Percentiles rank a stretch among this genome's conserved stretches.
These are phyloP conservation scores for Clathrospora elynae DNA, from an alignment of 2,329 filamentous ascomycete species.

Conservation along the genomic window DNA sequence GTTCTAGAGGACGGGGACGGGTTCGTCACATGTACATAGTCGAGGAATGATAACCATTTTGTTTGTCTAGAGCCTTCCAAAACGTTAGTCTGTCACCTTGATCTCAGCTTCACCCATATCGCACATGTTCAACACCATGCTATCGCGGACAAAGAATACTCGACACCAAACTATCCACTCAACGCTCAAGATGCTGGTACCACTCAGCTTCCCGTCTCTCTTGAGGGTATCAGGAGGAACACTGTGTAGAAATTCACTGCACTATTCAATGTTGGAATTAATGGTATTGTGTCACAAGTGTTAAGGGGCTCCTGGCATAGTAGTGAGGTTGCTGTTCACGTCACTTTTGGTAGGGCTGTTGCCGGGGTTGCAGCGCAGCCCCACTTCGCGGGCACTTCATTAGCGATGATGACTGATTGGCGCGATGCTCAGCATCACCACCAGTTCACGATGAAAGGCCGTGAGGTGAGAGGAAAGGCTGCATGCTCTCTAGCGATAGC, in stretches of 20 bases:
- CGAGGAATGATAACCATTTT: constrained; percentile 32
- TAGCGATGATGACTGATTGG: constrained; percentile 14
- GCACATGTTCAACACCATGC: too few relatives aligned
- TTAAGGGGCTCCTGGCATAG: too few relatives aligned
- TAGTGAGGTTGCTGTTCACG: too few relatives aligned
- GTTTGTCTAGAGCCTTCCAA: constrained; percentile 14
- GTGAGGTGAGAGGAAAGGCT: neutral
- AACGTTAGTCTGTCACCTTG: neutral
- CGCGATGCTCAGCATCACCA: neutral
- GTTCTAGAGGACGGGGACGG: constrained; percentile 11
- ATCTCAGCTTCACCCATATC: too few relatives aligned
- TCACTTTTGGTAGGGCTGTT: constrained; percentile 14
- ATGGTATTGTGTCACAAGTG: constrained; percentile 2
- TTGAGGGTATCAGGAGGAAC: too few relatives aligned
- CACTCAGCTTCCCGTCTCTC: too few relatives aligned
- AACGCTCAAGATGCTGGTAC: too few relatives aligned
- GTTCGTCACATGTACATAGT: constrained; percentile 24
- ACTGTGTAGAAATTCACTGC: too few relatives aligned
- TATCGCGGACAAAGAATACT: too few relatives aligned
- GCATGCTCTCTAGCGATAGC: neutral
- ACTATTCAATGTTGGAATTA: constrained; percentile 10
- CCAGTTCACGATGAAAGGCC: constrained; percentile 8
- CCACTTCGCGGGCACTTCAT: constrained; percentile 14
- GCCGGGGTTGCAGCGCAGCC: constrained; percentile 9
- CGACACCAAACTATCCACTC: too few relatives aligned